Evolutionary conservation across 2,329 filamentous ascomycete genomes (phyloP).

Genomic region (Cladophialophora exuberans): DNA sequence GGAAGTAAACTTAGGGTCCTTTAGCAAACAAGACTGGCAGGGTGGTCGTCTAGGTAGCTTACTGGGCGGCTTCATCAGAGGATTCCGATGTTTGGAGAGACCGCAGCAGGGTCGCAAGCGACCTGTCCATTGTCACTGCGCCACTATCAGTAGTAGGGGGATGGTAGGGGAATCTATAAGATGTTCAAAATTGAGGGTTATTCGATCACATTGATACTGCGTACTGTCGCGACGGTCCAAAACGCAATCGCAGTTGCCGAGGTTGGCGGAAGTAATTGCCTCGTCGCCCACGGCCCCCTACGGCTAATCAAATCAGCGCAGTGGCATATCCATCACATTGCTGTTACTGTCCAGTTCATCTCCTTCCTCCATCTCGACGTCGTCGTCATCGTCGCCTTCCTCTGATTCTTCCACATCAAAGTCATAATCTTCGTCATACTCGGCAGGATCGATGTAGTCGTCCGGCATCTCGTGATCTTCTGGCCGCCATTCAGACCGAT

Average conservation of each 20-base stretch:
- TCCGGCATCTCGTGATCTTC: constrained; percentile 5
- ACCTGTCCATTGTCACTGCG: constrained; percentile 54
- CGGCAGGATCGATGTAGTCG: constrained; percentile 8
- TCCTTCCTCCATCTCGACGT: constrained; percentile 18
- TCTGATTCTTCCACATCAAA: constrained; percentile 11
- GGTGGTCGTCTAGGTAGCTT: constrained; percentile 18
- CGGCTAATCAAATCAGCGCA: no score
- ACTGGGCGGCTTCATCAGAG: constrained; percentile 64
- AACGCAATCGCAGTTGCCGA: no score
- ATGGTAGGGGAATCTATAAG: not conserved
- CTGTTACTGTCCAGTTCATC: no score
- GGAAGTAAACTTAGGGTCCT: constrained; percentile 53
- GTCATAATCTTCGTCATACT: constrained; percentile 17
- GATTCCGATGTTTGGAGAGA: constrained; percentile 63
- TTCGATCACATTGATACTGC: no score
- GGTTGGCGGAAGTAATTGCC: no score
- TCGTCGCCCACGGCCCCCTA: no score
- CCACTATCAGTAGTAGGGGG: constrained; percentile 42
- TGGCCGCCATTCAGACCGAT: constrained; percentile 15
- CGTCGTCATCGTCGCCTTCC: constrained; percentile 13
- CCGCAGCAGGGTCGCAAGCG: constrained; percentile 62
- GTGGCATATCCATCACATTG: no score
- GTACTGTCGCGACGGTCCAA: no score
- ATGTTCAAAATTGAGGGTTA: no score
- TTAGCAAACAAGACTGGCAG: constrained; percentile 34